These are phyloP conservation scores for Tylopilus cervinicoccineus DNA, from an alignment of 768 basidiomycete genomes.

Conservation along the genomic window DNA sequence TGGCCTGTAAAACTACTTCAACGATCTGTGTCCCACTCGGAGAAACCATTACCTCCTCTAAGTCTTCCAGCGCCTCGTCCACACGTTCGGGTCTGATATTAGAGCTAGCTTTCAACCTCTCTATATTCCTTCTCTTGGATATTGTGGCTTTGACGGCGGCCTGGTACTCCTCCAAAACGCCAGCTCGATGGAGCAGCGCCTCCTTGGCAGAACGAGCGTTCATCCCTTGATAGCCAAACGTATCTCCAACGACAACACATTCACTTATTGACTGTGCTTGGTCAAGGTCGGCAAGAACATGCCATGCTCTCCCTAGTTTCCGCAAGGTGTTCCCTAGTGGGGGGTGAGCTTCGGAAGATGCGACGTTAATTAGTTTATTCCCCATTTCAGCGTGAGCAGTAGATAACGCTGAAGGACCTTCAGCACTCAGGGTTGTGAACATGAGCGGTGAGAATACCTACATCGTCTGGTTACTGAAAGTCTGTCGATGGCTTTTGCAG, in stretches of 20 bases:
- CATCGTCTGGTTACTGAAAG: slow-evolving; percentile 78
- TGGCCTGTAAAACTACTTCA: slow-evolving; percentile 53
- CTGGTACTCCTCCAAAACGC: slow-evolving; percentile 92
- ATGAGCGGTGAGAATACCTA: slow-evolving; percentile 29
- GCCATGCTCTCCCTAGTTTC: slow-evolving; percentile 84
- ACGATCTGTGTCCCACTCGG: slow-evolving; percentile 2
- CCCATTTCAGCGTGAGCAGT: slow-evolving; percentile 83
- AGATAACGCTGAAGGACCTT: slow-evolving; percentile 57
- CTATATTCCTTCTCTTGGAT: slow-evolving; percentile 88
- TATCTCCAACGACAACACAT: slow-evolving; percentile 94
- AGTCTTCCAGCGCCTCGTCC: slow-evolving; percentile 87
- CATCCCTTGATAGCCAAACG: slow-evolving; percentile 92
- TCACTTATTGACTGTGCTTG: slow-evolving; percentile 91
- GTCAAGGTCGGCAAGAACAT: slow-evolving; percentile 83
- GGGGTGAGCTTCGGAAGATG: slow-evolving; percentile 83
- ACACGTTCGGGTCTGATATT: slow-evolving; percentile 84
- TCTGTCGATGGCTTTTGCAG: slow-evolving; percentile 87
- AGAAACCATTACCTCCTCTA: slow-evolving; percentile 69
- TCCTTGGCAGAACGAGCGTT: slow-evolving; percentile 98
- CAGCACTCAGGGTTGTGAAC: neutral
- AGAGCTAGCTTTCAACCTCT: slow-evolving; percentile 79
- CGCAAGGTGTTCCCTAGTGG: slow-evolving; percentile 80
- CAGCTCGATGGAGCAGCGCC: slow-evolving; percentile 84
- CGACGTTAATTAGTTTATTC: slow-evolving; percentile 86
- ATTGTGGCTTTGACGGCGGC: slow-evolving; percentile 90